Conservation (phyloP, 768 basidiomycete species). For the Mycena haematopus region DNA sequence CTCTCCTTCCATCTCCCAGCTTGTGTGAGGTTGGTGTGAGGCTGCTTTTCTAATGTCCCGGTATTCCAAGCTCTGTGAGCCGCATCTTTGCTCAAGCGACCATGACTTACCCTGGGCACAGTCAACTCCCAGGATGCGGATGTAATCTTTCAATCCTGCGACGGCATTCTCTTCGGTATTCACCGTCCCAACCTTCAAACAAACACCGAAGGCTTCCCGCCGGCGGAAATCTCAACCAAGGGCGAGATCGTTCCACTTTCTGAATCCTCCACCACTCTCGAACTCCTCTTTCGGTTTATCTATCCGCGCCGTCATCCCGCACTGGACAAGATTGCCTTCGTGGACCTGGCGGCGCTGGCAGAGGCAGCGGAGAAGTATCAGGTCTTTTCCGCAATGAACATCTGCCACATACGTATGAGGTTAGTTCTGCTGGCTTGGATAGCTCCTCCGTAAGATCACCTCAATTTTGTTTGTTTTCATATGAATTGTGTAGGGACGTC, state of each 20-base stretch:
- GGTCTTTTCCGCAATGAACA: slow-evolving; percentile 36
- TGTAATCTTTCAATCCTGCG: slow-evolving; percentile 33
- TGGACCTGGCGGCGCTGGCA: slow-evolving; percentile 30
- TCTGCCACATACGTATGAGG: slow-evolving; percentile 38
- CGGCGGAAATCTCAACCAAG: slow-evolving; percentile 28
- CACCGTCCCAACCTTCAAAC: slow-evolving; percentile 34
- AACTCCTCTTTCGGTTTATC: slow-evolving; percentile 37
- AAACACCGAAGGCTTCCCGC: slow-evolving; percentile 34
- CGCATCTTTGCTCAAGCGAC: not conserved
- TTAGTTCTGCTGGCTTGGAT: not conserved
- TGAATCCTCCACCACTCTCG: slow-evolving; percentile 33
- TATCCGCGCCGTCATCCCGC: slow-evolving; percentile 35
- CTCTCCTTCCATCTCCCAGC: too few species aligned
- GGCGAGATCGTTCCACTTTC: slow-evolving; percentile 33
- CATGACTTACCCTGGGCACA: not conserved
- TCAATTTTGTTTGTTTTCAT: not conserved
- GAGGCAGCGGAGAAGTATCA: slow-evolving; percentile 43
- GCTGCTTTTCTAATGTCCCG: not conserved
- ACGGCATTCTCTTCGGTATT: slow-evolving; percentile 33
- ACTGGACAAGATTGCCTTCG: slow-evolving; percentile 29
- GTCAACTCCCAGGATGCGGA: slow-evolving; percentile 32
- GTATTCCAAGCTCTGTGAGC: slow-evolving; percentile 14
- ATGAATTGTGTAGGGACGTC: not conserved
- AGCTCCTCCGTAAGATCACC: not conserved
- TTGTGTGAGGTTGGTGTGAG: too few species aligned